These are phyloP conservation scores for Fusarium newnesense DNA, from an alignment of 2,329 filamentous ascomycete species.

Conservation along the genomic window DNA sequence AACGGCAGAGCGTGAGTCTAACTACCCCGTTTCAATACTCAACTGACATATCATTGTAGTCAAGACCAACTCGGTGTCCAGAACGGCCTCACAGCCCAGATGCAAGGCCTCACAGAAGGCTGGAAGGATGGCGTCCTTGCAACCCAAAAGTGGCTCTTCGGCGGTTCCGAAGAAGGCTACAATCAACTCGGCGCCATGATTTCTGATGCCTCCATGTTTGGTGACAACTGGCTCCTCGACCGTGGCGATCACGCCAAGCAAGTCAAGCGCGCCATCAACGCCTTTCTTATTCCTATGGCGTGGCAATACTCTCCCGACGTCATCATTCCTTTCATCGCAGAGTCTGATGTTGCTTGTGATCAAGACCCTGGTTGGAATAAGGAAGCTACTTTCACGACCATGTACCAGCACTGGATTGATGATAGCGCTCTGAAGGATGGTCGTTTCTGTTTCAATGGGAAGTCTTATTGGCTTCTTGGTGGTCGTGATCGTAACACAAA, in stretches of 20 bases:
- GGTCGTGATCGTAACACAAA: not conserved
- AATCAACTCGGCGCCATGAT: slow-evolving; percentile 17
- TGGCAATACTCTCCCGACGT: slow-evolving; percentile 25
- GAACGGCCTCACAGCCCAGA: slow-evolving; percentile 17
- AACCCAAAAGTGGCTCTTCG: slow-evolving; percentile 22
- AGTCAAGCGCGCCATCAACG: slow-evolving; percentile 16
- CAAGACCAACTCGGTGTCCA: slow-evolving; percentile 24
- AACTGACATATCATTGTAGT: not conserved
- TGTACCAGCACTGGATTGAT: not conserved
- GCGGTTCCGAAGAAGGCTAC: slow-evolving; percentile 9
- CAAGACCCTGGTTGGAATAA: slow-evolving; percentile 20
- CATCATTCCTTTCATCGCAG: slow-evolving; percentile 16
- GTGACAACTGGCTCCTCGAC: slow-evolving; percentile 17
- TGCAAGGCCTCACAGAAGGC: slow-evolving; percentile 15
- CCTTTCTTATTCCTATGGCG: slow-evolving; percentile 21
- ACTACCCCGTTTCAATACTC: accelerated
- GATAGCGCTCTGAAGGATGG: not conserved
- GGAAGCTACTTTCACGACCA: not conserved
- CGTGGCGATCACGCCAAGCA: slow-evolving; percentile 17
- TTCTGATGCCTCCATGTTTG: slow-evolving; percentile 24
- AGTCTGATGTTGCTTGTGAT: slow-evolving; percentile 18
- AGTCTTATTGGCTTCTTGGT: slow-evolving; percentile 16
- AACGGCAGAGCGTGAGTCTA: slow-evolving; percentile 6
- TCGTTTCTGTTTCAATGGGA: slow-evolving; percentile 7
- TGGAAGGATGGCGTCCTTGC: slow-evolving; percentile 22